Base-by-base conservation (phyloP, 2,329 filamentous ascomycete genomes). In the Fusarium sp. region DNA sequence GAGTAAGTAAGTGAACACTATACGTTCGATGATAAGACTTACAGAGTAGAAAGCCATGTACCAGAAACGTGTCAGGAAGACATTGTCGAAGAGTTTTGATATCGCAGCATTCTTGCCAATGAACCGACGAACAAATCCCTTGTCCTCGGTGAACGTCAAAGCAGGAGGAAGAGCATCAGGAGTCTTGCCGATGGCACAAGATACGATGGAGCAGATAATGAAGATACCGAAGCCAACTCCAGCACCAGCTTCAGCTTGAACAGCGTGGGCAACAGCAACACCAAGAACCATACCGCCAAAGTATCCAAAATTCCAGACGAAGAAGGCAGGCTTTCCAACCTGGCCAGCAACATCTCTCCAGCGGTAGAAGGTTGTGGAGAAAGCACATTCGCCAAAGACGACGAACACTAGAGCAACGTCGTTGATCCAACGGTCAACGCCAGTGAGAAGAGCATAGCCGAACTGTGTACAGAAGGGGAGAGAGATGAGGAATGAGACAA, bases 41-140 rank as follows among this genome's bases (percentile, higher is more conserved):
- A 87, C 86, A n/a, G 86, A 88, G 75, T 88, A 89, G 64, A 87
- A 86, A 1, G 80, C 78, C 33, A 88, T 69, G 63, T 83, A 88
- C 84, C 85, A 89, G 44, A 87, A 81, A 3, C 80, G 80, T 37
- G 76, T 74, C 1, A 80, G 26, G 28, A 81, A 74, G 2, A 68
- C 56, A 39, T 80, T 85, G 5, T 67, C 68, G 5, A 82, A 86
- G 66, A 84, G 8, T 18, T 64, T 55, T 15, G 43, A 48, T 13
- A 70, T 44, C 15, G 26, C 28, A 23, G 39, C 12, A 8, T 24
- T 66, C 29, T 28, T 70, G 4, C 68, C 68, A 29, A 71, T 49
- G 35, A 85, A 80, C 3, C 79, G 79, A 37, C 77, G 74, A 2
- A 80, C 35, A 24, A 81, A 73, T 1, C 68, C 58, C 37, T 80